Evolutionary conservation across 805 yeast genomes (phyloP).

Genomic region (Lipomyces sp.): DNA sequence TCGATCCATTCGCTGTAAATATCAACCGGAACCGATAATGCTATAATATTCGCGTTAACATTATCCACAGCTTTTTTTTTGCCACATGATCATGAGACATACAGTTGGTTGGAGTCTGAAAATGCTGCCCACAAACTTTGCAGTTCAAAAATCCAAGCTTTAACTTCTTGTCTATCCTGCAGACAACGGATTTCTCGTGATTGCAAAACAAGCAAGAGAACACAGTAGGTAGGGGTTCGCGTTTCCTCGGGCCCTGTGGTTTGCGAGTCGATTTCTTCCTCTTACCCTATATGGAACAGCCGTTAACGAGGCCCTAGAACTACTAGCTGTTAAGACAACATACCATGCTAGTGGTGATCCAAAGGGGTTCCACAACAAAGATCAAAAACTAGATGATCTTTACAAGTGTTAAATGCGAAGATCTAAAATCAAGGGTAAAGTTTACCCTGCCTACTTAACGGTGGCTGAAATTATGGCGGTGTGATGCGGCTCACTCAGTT

Average conservation of each 20-base stretch:
- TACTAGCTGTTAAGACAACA: neutral
- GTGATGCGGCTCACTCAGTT: neutral
- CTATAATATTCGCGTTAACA: slow-evolving; percentile 27
- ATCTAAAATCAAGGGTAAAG: neutral
- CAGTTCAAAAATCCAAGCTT: slow-evolving; percentile 84
- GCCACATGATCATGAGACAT: slow-evolving; percentile 14
- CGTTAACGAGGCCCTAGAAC: neutral
- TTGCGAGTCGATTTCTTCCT: slow-evolving; percentile 40
- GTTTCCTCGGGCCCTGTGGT: slow-evolving; percentile 24
- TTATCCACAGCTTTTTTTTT: neutral
- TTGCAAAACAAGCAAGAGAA: slow-evolving; percentile 82
- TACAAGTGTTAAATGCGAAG: no score
- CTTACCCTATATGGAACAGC: slow-evolving; percentile 31
- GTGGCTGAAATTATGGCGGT: neutral
- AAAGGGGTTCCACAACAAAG: neutral
- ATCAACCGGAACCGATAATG: slow-evolving; percentile 84
- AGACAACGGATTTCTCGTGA: slow-evolving; percentile 89
- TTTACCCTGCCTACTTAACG: neutral
- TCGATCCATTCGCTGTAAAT: slow-evolving; percentile 98
- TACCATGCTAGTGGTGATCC: neutral
- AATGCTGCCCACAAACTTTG: slow-evolving; percentile 91
- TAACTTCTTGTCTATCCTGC: slow-evolving; percentile 83
- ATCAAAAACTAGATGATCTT: neutral
- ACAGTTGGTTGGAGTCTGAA: slow-evolving; percentile 83
- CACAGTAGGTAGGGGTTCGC: slow-evolving; percentile 37